These are phyloP conservation scores for Nigrograna mackinnonii DNA, from an alignment of 2,329 filamentous ascomycete species.

Conservation along the genomic window DNA sequence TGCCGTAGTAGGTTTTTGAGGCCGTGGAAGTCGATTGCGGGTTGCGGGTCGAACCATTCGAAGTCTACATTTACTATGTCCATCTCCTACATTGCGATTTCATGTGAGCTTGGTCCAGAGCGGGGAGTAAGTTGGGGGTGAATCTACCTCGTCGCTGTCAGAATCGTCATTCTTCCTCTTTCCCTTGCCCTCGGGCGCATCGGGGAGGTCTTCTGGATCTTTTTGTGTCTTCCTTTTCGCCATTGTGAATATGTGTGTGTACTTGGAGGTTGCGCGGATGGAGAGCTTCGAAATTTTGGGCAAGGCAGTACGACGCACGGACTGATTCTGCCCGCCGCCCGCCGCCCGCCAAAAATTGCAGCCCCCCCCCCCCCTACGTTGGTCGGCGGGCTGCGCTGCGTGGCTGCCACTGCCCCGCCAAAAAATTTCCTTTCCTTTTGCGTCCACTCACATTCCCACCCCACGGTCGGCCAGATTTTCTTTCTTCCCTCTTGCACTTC, in stretches of 20 bases:
- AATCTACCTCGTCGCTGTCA: conserved; percentile 41
- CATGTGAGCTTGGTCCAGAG: conserved; percentile 9
- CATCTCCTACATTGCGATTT: conserved; percentile 65
- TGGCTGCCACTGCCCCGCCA: conserved; percentile 19
- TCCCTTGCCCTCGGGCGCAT: conserved; percentile 31
- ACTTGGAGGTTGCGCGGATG: conserved; percentile 2
- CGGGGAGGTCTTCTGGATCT: conserved; percentile 38
- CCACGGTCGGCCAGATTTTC: conserved; percentile 5
- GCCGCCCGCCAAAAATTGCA: too few relatives aligned
- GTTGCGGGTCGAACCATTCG: conserved; percentile 96
- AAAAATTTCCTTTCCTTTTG: conserved; percentile 17
- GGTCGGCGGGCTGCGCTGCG: too few relatives aligned
- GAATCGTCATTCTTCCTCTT: conserved; percentile 36
- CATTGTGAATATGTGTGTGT: conserved; percentile 29
- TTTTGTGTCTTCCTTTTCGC: conserved; percentile 38
- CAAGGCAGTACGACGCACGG: conserved; percentile 10
- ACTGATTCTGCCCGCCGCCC: too few relatives aligned
- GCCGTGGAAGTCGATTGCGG: conserved; percentile 90
- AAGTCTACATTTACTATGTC: conserved; percentile 96
- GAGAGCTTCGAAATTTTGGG: conserved; percentile 17
- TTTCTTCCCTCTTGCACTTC: conserved; percentile 4
- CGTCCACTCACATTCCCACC: conserved; percentile 4
- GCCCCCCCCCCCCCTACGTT: conserved; percentile 4
- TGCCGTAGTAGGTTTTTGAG: conserved; percentile 88
- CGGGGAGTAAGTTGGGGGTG: conserved; percentile 6